Base-by-base conservation (phyloP, 73 alveolate genomes). In the Breviolum minutum region DNA sequence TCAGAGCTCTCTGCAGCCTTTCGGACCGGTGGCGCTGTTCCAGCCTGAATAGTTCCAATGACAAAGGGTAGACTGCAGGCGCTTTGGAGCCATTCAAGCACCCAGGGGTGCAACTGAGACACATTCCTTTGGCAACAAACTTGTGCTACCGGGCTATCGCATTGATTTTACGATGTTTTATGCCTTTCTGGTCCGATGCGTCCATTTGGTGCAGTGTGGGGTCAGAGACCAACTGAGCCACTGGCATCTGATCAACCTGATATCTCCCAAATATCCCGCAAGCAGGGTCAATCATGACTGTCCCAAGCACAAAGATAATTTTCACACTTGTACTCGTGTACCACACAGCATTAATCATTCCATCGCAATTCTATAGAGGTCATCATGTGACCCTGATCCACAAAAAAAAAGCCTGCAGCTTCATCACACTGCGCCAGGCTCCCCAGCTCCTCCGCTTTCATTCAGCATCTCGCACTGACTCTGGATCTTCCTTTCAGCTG, bases 391-490 rank as follows among this genome's bases (percentile, higher is more conserved):
- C 54, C 0, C 54, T 40, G 54, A 3, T 40, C 0, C 54, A 40
- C 87, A 79, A 13, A 13, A n/a, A 79, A 13, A 13, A n/a, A 79
- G 7, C 87, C 14, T 16, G 64, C 40, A 6, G 60, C 82, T 22
- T 73, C 12, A 24, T 73, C 12, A 24, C 87, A 79, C 27, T 29
- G 32, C 87, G 24, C 61, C n/a, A 48, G 89, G 54, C 63, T 19
- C 93, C 76, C 82, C 79, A 60, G 91, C 98, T 8, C 98, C 98
- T 2, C 98, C 98, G 54, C 98, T 92, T 22, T 92, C 98, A 48
- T 92, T 92, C 80, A 92, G 98, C 98, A 92, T 92, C 54, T 92
- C 98, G 62, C 98, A 92, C 81, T 92, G 98, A 90, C 98, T 92
- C 73, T 92, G 98, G 90, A 92, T 92, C 40, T 92, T 92, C 98